A percentile compares a stretch with the other conserved stretches of the same genome.
phyloP scores from a whole-genome alignment of 208 protist species.

The Hexamita inflata region DNA sequence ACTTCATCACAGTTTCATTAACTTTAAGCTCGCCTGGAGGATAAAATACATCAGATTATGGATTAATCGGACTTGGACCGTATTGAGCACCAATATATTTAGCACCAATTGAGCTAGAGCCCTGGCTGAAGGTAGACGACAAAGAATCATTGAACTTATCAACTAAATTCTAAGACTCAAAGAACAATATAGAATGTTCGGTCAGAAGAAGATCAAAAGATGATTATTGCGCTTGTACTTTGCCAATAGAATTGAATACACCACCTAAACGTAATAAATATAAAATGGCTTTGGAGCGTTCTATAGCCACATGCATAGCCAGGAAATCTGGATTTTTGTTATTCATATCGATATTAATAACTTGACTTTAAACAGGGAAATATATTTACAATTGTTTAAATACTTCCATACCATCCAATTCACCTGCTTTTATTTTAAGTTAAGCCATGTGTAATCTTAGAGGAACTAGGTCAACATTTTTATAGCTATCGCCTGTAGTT shows the following conservation, averaged over 20 bases:
- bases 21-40: background rate
- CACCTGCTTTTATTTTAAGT: background rate
- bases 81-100: background rate
- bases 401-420: background rate
- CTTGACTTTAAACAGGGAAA: background rate
- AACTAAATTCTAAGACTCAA: background rate
- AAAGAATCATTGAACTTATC: background rate
- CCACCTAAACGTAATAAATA: background rate
- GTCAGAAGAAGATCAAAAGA: background rate
- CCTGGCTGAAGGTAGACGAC: background rate
- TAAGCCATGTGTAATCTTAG: background rate
- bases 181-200: background rate
- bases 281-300: background rate
- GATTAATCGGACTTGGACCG: background rate
- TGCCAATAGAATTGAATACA: background rate
- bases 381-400: background rate
- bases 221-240: background rate
- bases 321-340: background rate
- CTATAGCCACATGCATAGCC: background rate
- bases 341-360: background rate
- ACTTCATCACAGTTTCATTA: background rate
- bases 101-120: background rate
- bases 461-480: too few relatives aligned
- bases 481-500: too few relatives aligned
- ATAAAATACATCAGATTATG: background rate